Conservation (phyloP, 2,329 filamentous ascomycete genomes). For the Alternaria arborescens region DNA sequence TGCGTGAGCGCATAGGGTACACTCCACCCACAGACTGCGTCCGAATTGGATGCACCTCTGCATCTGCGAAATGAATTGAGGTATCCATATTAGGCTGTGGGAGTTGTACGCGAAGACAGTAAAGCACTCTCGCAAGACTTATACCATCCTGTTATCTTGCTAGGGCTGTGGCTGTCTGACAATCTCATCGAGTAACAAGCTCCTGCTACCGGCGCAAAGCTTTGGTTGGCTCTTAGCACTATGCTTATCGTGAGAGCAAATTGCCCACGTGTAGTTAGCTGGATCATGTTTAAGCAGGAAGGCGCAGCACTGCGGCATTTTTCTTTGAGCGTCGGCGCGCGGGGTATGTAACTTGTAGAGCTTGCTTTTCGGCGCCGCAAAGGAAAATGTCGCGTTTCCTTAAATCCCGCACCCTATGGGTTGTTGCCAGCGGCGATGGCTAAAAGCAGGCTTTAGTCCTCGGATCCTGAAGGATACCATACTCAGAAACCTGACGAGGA, state of each 20-base stretch:
- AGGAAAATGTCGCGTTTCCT: background rate
- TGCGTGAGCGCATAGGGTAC: conserved; percentile 31
- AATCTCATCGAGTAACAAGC: conserved; percentile 35
- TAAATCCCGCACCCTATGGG: background rate
- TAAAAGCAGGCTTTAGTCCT: background rate
- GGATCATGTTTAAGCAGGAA: conserved; percentile 21
- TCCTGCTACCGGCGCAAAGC: conserved; percentile 7
- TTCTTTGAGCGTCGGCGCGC: conserved; percentile 1
- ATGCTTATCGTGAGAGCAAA: conserved; percentile 31
- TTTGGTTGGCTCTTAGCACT: conserved; percentile 29
- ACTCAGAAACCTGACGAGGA: background rate
- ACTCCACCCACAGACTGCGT: conserved; percentile 35
- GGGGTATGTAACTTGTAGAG: background rate
- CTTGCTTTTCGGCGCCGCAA: conserved; percentile 1
- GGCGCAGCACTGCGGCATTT: conserved; percentile 21
- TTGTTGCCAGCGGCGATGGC: background rate
- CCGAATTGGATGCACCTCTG: conserved; percentile 16
- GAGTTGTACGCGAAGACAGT: conserved; percentile 1
- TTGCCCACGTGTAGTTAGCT: conserved; percentile 22
- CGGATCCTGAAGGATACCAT: background rate
- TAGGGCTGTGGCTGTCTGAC: conserved; percentile 17
- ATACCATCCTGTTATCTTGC: conserved; percentile 25
- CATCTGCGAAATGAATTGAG: conserved; percentile 34
- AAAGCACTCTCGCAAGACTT: conserved; percentile 20
- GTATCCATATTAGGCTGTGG: conserved; percentile 29